Evolutionary conservation across 345 rosid species (phyloP), one percentile per base, ranked within the genome.

Genomic region (Gossypium stocksii): DNA sequence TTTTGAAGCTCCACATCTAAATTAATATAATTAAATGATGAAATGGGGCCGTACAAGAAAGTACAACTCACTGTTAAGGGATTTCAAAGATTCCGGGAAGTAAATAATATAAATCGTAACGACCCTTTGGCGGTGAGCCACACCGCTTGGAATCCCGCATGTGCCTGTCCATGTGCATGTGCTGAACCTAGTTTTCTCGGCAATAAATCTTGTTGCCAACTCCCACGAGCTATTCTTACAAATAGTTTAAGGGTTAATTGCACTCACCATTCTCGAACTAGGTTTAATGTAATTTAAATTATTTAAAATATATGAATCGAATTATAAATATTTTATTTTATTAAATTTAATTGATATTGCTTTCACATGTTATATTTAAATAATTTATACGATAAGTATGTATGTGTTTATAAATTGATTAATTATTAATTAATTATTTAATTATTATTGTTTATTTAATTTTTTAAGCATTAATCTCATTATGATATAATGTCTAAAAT

Each of bases 141-240:
- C 38, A 3, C 5, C 25, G 64, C 41, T 23, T 23, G 64, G 64
- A 59, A 25, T 25, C 41, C 9, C 16, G 41, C 64, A 59, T 59
- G 41, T 54, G 59, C 56, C 41, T 5, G 7, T 4, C 7, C 57
- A 17, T 53, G 20, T 45, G 72, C 77, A 45, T 72, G 45, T 73
- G 71, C 16, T 22, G 27, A 69, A 66, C 75, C 75, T 80, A 12
- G n/a, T 53, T 68, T 67, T 68, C 41, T 19, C 41, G 45, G 45
- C 60, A 73, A 60, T 17, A n/a, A 44, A 17, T 17, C 49, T 66
- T 66, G 60, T 12, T 27, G 66, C 14, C 71, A 66, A 76, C 3
- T 4, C 41, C 41, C 6, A 53, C 57, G 20, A 2, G 13, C 52
- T 13, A 48, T 48, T 6, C 52, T 48, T 48, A 13, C 52, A 48